Evolutionary conservation across 2,329 filamentous ascomycete species (phyloP).

Genomic region (Amphichorda felina): DNA sequence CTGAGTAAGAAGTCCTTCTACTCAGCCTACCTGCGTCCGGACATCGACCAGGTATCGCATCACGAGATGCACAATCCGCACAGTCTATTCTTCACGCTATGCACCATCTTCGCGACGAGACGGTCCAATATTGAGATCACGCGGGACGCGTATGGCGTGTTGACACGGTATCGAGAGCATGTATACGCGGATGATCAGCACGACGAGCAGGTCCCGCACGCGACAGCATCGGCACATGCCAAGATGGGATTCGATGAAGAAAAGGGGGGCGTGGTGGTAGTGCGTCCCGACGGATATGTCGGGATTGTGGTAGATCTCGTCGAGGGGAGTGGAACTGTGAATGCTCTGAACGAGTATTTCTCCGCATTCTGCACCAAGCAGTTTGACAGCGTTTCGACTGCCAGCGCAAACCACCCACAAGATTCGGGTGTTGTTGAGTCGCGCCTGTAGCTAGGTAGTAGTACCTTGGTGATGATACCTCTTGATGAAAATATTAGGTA

Average conservation of each 20-base stretch:
- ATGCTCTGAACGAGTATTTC: constrained; percentile 78
- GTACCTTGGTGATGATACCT: too few relatives aligned
- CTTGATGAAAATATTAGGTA: too few relatives aligned
- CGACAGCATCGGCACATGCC: constrained; percentile 64
- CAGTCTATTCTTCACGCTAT: constrained; percentile 69
- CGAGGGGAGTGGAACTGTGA: constrained; percentile 67
- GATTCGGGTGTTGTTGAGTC: not conserved
- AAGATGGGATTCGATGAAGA: constrained; percentile 75
- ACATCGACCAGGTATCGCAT: constrained; percentile 52
- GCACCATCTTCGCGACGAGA: constrained; percentile 58
- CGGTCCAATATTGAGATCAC: constrained; percentile 62
- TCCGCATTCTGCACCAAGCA: constrained; percentile 56
- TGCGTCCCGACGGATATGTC: constrained; percentile 6
- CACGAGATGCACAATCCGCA: constrained; percentile 82
- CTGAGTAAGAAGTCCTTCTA: constrained; percentile 61
- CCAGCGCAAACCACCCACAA: too few relatives aligned
- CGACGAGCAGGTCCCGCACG: constrained; percentile 57
- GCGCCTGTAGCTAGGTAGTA: not conserved
- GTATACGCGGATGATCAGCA: constrained; percentile 78
- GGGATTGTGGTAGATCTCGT: constrained; percentile 50
- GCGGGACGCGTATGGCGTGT: constrained; percentile 54
- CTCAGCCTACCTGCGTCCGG: constrained; percentile 47
- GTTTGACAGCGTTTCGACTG: constrained; percentile 9
- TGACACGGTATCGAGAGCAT: constrained; percentile 69
- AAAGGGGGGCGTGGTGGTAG: constrained; percentile 5